Percentiles rank a stretch among this genome's conserved stretches.
Evolutionary conservation across 225 moss, liverwort and hornwort genomes (phyloP).

Genomic region (Sphagnum tenellum): DNA sequence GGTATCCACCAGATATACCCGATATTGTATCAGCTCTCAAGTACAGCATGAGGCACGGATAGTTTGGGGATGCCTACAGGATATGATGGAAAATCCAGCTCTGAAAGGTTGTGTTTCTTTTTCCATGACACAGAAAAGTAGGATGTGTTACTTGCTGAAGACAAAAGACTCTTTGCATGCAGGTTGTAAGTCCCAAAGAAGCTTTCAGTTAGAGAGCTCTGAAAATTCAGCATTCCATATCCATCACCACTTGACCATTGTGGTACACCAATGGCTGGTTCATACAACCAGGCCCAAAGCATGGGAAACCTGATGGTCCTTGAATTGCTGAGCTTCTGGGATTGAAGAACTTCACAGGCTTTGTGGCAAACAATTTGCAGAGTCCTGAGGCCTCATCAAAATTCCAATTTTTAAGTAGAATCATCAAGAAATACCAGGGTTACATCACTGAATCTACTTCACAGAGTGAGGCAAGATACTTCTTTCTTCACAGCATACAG

Average conservation of each 20-base stretch:
- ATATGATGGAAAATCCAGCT: constrained; percentile 81
- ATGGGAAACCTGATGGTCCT: constrained; percentile 36
- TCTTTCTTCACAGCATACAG: constrained; percentile 67
- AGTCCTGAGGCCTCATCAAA: constrained; percentile 50
- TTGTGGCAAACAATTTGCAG: constrained; percentile 40
- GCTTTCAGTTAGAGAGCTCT: constrained; percentile 32
- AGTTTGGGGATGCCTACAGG: constrained; percentile 52
- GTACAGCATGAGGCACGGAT: constrained; percentile 93
- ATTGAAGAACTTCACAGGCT: constrained; percentile 6
- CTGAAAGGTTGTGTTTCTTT: constrained; percentile 37
- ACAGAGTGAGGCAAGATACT: constrained; percentile 63
- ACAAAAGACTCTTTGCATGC: constrained; percentile 12
- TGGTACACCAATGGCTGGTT: constrained; percentile 68
- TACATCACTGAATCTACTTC: constrained; percentile 1
- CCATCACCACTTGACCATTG: constrained; percentile 26
- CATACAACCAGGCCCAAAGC: constrained; percentile 91
- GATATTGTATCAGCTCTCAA: constrained; percentile 67
- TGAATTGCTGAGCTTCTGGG: constrained; percentile 5
- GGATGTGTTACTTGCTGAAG: constrained; percentile 17
- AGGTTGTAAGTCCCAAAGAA: constrained; percentile 77
- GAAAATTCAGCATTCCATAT: neutral
- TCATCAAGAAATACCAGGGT: constrained; percentile 90
- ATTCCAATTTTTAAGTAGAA: constrained; percentile 92
- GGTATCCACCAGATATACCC: constrained; percentile 81
- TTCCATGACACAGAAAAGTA: constrained; percentile 75